These are phyloP conservation scores for Bremia lactucae DNA, from an alignment of 352 stramenopile species.

Conservation along the genomic window DNA sequence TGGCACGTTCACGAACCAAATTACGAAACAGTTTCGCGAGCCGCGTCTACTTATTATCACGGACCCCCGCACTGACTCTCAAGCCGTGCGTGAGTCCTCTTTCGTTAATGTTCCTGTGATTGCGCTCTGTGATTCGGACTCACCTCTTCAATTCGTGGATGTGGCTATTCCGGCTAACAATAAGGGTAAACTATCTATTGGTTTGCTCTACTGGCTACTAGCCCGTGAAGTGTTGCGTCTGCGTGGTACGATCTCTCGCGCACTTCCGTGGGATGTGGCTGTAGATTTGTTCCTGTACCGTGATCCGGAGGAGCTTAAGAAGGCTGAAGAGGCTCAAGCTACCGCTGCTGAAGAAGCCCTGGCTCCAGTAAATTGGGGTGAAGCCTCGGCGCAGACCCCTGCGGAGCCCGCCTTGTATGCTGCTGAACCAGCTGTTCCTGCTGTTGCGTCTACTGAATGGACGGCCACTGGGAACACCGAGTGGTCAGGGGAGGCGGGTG, in stretches of 20 bases:
- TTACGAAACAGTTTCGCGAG: slow-evolving; percentile 99
- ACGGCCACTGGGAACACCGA: slow-evolving; percentile 50
- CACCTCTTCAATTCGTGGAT: slow-evolving; percentile 98
- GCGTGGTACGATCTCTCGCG: slow-evolving; percentile 92
- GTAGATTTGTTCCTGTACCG: slow-evolving; percentile 99
- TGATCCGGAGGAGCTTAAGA: slow-evolving; percentile 99
- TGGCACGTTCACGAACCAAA: slow-evolving; percentile 99
- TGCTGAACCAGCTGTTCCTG: slow-evolving; percentile 38
- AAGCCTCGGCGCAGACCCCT: slow-evolving; percentile 32
- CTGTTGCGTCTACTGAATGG: slow-evolving; percentile 53
- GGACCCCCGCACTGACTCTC: slow-evolving; percentile 96
- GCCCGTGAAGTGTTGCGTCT: slow-evolving; percentile 97
- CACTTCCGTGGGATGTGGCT: slow-evolving; percentile 94
- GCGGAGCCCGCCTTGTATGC: slow-evolving; percentile 46
- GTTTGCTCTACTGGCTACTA: slow-evolving; percentile 99
- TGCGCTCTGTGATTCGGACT: slow-evolving; percentile 99
- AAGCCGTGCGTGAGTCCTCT: slow-evolving; percentile 95
- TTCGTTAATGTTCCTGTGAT: slow-evolving; percentile 99
- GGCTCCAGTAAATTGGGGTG: slow-evolving; percentile 59
- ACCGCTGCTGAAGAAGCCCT: slow-evolving; percentile 69
- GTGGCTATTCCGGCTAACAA: slow-evolving; percentile 99
- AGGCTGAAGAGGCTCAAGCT: slow-evolving; percentile 94
- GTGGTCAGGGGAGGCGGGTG: slow-evolving; percentile 65
- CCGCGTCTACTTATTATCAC: slow-evolving; percentile 99
- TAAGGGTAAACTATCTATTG: slow-evolving; percentile 99